phyloP scores from a whole-genome alignment of 139 green algal genomes.

The Coelastrella sp. region DNA sequence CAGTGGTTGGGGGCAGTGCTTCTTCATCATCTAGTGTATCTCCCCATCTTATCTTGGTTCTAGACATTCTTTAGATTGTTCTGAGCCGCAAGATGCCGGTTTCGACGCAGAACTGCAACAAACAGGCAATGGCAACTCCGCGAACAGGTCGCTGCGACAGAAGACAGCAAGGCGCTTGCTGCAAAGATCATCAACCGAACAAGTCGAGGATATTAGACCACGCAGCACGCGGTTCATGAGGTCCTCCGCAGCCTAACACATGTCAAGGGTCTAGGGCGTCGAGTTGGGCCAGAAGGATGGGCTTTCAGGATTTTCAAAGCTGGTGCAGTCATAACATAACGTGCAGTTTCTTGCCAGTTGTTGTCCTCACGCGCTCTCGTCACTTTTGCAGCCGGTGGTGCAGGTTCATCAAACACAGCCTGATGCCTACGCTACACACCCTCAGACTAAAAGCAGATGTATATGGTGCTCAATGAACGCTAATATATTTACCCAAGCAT shows the following conservation, averaged over 20 bases:
- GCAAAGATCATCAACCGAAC: background rate
- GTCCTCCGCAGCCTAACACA: background rate
- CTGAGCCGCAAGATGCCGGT: background rate
- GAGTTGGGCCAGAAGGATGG: too few species aligned
- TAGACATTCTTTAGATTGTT: background rate
- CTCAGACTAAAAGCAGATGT: too few species aligned
- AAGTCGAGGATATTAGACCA: background rate
- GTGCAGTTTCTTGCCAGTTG: too few species aligned
- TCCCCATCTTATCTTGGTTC: constrained; percentile 81
- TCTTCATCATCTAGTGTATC: constrained; percentile 90
- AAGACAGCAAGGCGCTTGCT: background rate
- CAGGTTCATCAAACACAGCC: too few species aligned
- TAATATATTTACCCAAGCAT: too few species aligned
- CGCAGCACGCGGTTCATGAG: background rate
- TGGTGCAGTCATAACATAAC: too few species aligned
- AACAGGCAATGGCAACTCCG: background rate
- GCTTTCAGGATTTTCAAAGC: too few species aligned
- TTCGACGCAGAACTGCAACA: too few species aligned
- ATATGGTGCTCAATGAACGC: too few species aligned
- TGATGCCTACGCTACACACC: too few species aligned
- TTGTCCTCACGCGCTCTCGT: too few species aligned
- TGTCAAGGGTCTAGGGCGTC: background rate
- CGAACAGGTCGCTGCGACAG: background rate
- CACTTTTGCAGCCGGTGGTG: too few species aligned
- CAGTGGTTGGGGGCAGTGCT: constrained; percentile 71